Conservation (phyloP, 2,329 filamentous ascomycete species). For the Claviceps pusilla region DNA sequence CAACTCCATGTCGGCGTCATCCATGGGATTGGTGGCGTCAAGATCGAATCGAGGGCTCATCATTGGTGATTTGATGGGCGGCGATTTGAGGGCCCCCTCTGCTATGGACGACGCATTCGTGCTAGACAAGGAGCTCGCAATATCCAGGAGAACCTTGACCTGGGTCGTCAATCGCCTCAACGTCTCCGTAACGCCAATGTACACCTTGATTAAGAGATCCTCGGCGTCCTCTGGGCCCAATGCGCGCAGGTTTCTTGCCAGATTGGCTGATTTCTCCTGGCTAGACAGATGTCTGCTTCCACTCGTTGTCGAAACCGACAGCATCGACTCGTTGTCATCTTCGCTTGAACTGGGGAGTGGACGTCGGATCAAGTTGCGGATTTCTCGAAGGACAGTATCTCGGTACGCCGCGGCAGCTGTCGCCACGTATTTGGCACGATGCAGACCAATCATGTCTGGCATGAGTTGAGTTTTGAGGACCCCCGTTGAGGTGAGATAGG, state of each 20-base stretch:
- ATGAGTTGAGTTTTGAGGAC: slow-evolving; percentile 56
- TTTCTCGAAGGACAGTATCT: slow-evolving; percentile 69
- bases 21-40: slow-evolving; percentile 10
- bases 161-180: slow-evolving; percentile 75
- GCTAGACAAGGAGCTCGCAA: slow-evolving; percentile 59
- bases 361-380: slow-evolving; percentile 68
- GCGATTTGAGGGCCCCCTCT: slow-evolving; percentile 28
- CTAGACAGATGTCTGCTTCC: slow-evolving; percentile 55
- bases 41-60: slow-evolving; percentile 32
- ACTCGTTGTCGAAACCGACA: slow-evolving; percentile 64
- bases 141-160: slow-evolving; percentile 86
- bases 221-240: slow-evolving; percentile 77
- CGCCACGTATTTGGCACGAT: slow-evolving; percentile 63
- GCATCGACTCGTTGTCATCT: slow-evolving; percentile 81
- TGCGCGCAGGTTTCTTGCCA: slow-evolving; percentile 75
- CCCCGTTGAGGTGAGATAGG: slow-evolving; percentile 62
- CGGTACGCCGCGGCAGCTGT: slow-evolving; percentile 73
- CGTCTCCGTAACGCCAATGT: slow-evolving; percentile 76
- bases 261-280: slow-evolving; percentile 76
- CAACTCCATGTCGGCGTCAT: slow-evolving; percentile 26
- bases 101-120: slow-evolving; percentile 19
- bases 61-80: slow-evolving; percentile 35
- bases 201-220: slow-evolving; percentile 65
- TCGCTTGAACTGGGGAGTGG: slow-evolving; percentile 86
- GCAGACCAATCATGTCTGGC: slow-evolving; percentile 61